Evolutionary conservation across 345 rosid genomes (phyloP).

Genomic region (Eucalyptus pauciflora): DNA sequence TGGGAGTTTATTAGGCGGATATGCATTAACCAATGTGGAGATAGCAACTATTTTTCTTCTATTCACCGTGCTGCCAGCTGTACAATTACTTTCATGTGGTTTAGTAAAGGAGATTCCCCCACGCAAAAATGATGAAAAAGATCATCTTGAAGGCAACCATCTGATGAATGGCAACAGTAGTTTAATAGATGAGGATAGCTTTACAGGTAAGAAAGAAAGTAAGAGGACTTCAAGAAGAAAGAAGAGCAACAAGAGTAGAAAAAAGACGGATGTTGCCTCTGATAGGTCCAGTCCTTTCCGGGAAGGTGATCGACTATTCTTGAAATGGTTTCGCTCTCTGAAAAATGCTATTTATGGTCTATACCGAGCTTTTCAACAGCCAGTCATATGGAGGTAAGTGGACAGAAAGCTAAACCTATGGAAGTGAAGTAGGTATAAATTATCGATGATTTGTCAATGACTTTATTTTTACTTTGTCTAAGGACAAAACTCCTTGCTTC

Average conservation of each 20-base stretch:
- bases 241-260: conserved; percentile 38
- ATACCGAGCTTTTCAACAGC: conserved; percentile 65
- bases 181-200: conserved; percentile 18
- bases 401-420: background rate
- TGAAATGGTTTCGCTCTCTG: conserved; percentile 50
- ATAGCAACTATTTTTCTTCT: conserved; percentile 73
- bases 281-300: conserved; percentile 11
- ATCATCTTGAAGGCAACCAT: conserved; percentile 11
- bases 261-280: conserved; percentile 5
- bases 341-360: conserved; percentile 56
- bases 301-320: conserved; percentile 17
- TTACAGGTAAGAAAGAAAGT: conserved; percentile 18
- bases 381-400: conserved; percentile 66
- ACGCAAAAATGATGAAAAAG: conserved; percentile 11
- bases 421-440: background rate
- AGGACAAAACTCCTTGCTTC: background rate
- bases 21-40: conserved; percentile 55
- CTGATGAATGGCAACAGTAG: conserved; percentile 22
- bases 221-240: conserved; percentile 48
- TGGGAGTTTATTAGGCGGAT: conserved; percentile 88
- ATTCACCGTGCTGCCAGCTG: conserved; percentile 56
- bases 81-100: conserved; percentile 71
- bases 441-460: background rate
- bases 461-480: background rate
- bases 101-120: conserved; percentile 49